Conservation (phyloP, 2,329 filamentous ascomycete species). For the Nigrograna mackinnonii region DNA sequence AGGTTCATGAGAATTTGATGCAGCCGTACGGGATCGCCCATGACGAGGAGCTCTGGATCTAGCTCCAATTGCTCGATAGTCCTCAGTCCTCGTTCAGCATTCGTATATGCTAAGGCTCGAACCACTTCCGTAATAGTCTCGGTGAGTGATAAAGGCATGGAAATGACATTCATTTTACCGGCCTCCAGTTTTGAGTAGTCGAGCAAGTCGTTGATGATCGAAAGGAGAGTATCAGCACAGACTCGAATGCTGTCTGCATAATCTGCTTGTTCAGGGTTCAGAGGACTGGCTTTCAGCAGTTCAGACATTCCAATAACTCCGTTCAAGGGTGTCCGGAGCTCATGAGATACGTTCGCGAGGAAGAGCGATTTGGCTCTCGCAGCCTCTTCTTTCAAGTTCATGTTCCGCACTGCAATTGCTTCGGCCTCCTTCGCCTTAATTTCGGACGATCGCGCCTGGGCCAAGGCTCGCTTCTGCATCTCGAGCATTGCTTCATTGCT, state of each 20-base stretch:
- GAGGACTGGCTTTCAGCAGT: slow-evolving; percentile 59
- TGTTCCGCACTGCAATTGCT: slow-evolving; percentile 75
- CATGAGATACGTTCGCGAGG: slow-evolving; percentile 56
- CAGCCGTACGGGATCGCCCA: slow-evolving; percentile 55
- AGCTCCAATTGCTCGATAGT: slow-evolving; percentile 61
- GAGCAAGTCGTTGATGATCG: slow-evolving; percentile 57
- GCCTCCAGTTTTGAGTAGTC: slow-evolving; percentile 58
- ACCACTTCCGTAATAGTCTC: slow-evolving; percentile 68
- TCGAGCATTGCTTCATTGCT: slow-evolving; percentile 79
- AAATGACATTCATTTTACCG: slow-evolving; percentile 64
- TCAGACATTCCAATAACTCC: slow-evolving; percentile 63
- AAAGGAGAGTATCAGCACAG: slow-evolving; percentile 61
- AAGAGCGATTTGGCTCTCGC: slow-evolving; percentile 84
- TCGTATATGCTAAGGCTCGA: slow-evolving; percentile 65
- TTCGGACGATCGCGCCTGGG: slow-evolving; percentile 73
- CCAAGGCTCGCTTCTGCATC: slow-evolving; percentile 73
- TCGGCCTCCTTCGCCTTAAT: slow-evolving; percentile 77
- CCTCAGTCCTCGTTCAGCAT: slow-evolving; percentile 62
- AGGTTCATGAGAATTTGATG: slow-evolving; percentile 71
- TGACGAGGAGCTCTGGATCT: slow-evolving; percentile 56
- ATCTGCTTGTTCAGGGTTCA: slow-evolving; percentile 63
- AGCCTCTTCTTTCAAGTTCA: slow-evolving; percentile 81
- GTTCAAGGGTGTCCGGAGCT: slow-evolving; percentile 63
- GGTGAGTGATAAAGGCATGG: slow-evolving; percentile 52
- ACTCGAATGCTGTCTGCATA: slow-evolving; percentile 67